These are phyloP conservation scores for Erythrophleum ivorense DNA, from an alignment of 331 rosid species.

Conservation along the genomic window DNA sequence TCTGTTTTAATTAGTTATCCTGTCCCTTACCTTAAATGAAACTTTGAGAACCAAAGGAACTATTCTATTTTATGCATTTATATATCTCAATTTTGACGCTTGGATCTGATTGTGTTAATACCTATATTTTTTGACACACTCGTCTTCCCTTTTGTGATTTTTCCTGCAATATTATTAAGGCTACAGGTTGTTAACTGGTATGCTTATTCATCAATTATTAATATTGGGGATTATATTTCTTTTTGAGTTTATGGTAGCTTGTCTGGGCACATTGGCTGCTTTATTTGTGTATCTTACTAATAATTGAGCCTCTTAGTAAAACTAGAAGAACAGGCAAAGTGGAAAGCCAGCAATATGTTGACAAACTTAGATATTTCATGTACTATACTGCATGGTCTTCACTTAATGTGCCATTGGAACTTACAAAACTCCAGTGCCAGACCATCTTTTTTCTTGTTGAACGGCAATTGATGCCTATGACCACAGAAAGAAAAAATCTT, in stretches of 20 bases:
- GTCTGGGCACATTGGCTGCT: not conserved
- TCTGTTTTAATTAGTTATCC: not conserved
- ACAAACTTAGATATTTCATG: not conserved
- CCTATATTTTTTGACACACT: not conserved
- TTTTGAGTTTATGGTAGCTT: not conserved
- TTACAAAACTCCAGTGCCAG: not conserved
- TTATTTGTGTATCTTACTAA: not conserved
- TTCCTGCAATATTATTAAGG: not conserved
- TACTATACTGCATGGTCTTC: not conserved
- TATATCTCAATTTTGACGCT: too few species aligned
- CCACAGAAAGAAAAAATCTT: too few species aligned
- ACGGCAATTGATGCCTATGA: too few species aligned
- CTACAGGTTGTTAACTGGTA: not conserved
- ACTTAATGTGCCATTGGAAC: conserved; percentile 16
- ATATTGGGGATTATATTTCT: not conserved
- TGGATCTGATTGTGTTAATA: too few species aligned
- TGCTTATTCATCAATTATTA: not conserved
- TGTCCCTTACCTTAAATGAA: too few species aligned
- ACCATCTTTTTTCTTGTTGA: too few species aligned
- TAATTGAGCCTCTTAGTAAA: not conserved
- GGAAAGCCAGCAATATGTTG: not conserved
- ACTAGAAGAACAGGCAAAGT: conserved; percentile 2
- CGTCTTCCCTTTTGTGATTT: not conserved
- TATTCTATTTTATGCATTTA: too few species aligned
- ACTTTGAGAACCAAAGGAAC: too few species aligned